Evolutionary conservation across 1,284 basidiomycete genomes (phyloP), one percentile per base, ranked within the genome.

Genomic region (Meira miltonrushii): DNA sequence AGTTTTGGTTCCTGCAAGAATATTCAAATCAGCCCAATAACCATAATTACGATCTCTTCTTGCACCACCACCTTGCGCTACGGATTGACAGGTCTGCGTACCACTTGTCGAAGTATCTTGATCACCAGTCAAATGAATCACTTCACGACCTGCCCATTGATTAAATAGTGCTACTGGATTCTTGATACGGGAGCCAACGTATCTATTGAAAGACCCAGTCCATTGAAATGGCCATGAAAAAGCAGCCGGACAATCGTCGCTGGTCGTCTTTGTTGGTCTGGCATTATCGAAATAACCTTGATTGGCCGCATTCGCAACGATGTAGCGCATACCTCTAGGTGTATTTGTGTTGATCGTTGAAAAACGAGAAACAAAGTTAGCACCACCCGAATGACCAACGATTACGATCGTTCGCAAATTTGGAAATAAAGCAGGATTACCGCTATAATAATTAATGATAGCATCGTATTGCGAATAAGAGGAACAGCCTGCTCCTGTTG

Each of bases 11-110:
- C 63, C 59, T 41, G 63, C 67, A 19, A 71, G 59, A 6, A 68
- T 58, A 58, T 71, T 71, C 50, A 67, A 19, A 63, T 71, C 67
- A 15, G 61, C 61, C 67, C 67, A 71, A 47, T 54, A 69, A 39
- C 67, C 68, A 51, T 68, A 67, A 51, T 66, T 66, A 13, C 69
- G 62, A 55, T 71, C 69, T 10, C 69, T 56, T 13, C 69, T 58
- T 52, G 69, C 66, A n/a, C 58, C 43, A 7, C 67, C 67, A 21
- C 69, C 69, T 41, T 71, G 69, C 0, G 66, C 54, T 23, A 55
- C 17, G 5, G 17, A 23, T 21, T 57, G n/a, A 58, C 68, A 25
- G 50, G 52, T 53, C 61, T 65, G 57, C 50, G 59, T 41, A 67
- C 65, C 61, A 23, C 61, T 55, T 9, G 58, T 51, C 57, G 52